phyloP scores from a whole-genome alignment of 805 yeast genomes.

The Candida nanaspora region DNA sequence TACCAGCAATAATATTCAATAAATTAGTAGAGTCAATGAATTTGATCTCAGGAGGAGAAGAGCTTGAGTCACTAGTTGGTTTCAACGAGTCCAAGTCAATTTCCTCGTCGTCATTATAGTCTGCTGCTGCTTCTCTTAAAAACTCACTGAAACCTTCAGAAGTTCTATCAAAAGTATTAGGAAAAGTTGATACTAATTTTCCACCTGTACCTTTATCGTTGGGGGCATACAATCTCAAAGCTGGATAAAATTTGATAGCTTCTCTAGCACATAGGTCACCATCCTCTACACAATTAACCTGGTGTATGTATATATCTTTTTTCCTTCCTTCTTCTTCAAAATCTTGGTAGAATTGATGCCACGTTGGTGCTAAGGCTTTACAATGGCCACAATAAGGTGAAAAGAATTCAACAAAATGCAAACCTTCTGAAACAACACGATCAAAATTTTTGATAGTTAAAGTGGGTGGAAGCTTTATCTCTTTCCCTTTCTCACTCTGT shows the following conservation, averaged over 20 bases:
- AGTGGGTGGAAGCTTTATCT: conserved; percentile 44
- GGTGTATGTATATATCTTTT: conserved; percentile 49
- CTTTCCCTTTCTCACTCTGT: not conserved
- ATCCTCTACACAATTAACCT: conserved; percentile 78
- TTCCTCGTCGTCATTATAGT: conserved; percentile 11
- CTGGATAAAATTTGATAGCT: conserved; percentile 61
- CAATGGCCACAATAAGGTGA: conserved; percentile 92
- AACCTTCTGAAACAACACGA: conserved; percentile 37
- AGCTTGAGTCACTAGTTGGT: not conserved
- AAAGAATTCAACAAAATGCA: conserved; percentile 78
- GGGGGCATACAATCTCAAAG: conserved; percentile 62
- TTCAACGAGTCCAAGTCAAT: not conserved
- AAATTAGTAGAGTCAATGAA: conserved; percentile 31
- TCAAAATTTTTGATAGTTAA: conserved; percentile 47
- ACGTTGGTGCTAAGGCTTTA: conserved; percentile 66
- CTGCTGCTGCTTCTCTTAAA: conserved; percentile 46
- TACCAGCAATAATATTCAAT: conserved; percentile 45
- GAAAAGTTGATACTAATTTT: conserved; percentile 37
- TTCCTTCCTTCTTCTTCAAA: conserved; percentile 38
- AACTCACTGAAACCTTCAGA: conserved; percentile 44
- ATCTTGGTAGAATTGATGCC: conserved; percentile 60
- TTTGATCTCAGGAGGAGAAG: not conserved
- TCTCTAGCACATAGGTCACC: conserved; percentile 81
- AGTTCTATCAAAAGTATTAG: conserved; percentile 37
- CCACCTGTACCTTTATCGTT: conserved; percentile 30